These are phyloP conservation scores for Begonia fuchsioides DNA, from an alignment of 306 rosid species.

Conservation along the genomic window DNA sequence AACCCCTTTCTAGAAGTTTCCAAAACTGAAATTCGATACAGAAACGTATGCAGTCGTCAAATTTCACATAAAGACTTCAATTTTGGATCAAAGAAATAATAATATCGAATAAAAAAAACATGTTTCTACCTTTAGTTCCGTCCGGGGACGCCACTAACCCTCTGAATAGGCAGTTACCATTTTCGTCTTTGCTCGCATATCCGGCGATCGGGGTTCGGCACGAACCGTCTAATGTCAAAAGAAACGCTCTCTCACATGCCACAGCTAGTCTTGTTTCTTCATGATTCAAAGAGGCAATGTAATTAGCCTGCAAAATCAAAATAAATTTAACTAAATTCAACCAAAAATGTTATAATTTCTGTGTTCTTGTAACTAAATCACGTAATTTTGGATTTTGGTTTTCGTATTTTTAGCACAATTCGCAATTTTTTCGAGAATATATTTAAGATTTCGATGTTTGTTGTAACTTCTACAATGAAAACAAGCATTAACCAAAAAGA, in stretches of 20 bases:
- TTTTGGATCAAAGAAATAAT: too few relatives aligned
- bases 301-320: constrained; percentile 43
- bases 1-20: constrained; percentile 68
- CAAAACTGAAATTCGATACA: constrained; percentile 43
- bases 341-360: neutral
- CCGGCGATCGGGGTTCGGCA: constrained; percentile 92
- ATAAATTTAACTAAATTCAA: constrained; percentile 8
- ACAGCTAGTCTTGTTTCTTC: constrained; percentile 83
- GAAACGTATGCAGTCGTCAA: too few relatives aligned
- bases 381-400: too few relatives aligned
- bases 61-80: too few relatives aligned
- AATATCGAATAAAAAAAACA: neutral
- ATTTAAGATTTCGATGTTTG: too few relatives aligned
- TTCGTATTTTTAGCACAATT: too few relatives aligned
- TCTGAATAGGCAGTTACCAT: constrained; percentile 61
- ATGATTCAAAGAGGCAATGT: constrained; percentile 61
- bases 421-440: too few relatives aligned
- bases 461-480: too few relatives aligned
- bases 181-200: constrained; percentile 56
- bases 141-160: constrained; percentile 85
- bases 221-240: constrained; percentile 65
- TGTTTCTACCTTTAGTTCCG: constrained; percentile 52
- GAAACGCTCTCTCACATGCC: constrained; percentile 74
- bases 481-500: too few relatives aligned
- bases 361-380: too few relatives aligned